These are phyloP conservation scores for Yamadazyma triangularis DNA, from an alignment of 1,139 yeast genomes.

Conservation along the genomic window DNA sequence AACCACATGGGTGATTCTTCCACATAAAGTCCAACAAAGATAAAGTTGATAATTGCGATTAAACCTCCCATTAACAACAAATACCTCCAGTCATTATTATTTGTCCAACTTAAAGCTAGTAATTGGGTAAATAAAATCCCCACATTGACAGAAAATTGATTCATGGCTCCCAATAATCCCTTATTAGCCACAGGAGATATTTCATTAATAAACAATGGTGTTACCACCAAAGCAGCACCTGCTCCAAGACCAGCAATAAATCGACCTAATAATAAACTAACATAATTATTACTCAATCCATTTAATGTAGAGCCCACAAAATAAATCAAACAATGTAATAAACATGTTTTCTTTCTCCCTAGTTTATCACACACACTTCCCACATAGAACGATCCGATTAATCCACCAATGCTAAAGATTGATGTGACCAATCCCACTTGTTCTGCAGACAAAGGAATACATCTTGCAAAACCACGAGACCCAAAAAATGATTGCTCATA, in stretches of 20 bases:
- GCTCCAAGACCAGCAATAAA: slow-evolving; percentile 80
- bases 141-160: slow-evolving; percentile 76
- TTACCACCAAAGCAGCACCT: slow-evolving; percentile 80
- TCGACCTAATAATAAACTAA: slow-evolving; percentile 59
- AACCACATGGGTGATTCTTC: slow-evolving; percentile 89
- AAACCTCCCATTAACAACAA: slow-evolving; percentile 57
- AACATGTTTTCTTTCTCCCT: slow-evolving; percentile 61
- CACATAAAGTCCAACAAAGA: slow-evolving; percentile 39
- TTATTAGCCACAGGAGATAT: slow-evolving; percentile 63
- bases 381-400: slow-evolving; percentile 70
- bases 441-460: slow-evolving; percentile 59
- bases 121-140: slow-evolving; percentile 81
- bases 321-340: slow-evolving; percentile 53
- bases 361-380: slow-evolving; percentile 63
- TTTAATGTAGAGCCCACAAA: slow-evolving; percentile 67
- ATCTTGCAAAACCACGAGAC: slow-evolving; percentile 26
- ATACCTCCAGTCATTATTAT: slow-evolving; percentile 65
- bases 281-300: slow-evolving; percentile 46
- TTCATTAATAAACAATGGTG: slow-evolving; percentile 78
- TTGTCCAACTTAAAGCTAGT: slow-evolving; percentile 66
- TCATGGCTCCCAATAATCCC: slow-evolving; percentile 83
- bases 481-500: slow-evolving; percentile 38
- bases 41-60: slow-evolving; percentile 47
- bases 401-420: slow-evolving; percentile 81
- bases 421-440: slow-evolving; percentile 82